Conservation (phyloP, 164 flowering plant genomes). For the Piper longum region DNA sequence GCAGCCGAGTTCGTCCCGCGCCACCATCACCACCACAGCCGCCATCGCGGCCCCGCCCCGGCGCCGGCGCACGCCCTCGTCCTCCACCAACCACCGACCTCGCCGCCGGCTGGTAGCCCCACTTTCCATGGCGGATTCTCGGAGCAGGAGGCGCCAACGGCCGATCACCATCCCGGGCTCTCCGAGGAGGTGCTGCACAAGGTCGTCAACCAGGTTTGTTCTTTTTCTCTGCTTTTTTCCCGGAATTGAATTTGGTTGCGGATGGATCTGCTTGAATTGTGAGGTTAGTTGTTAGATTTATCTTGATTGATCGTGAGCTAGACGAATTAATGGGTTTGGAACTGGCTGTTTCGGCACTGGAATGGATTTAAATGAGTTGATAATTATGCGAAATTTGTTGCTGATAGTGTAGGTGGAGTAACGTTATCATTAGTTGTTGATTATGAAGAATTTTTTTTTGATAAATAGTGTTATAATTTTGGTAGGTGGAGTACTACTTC, state of each 20-base stretch:
- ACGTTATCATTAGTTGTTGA: too few relatives aligned
- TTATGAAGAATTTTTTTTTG: too few relatives aligned
- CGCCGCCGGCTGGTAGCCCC: conserved; percentile 3
- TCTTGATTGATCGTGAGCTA: too few relatives aligned
- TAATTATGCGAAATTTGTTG: too few relatives aligned
- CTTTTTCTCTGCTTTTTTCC: background rate
- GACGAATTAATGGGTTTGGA: too few relatives aligned
- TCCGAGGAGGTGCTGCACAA: conserved; percentile 46
- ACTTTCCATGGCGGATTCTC: conserved; percentile 5
- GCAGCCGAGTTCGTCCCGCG: conserved; percentile 47
- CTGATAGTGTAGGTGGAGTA: too few relatives aligned
- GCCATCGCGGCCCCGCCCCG: conserved; percentile 6
- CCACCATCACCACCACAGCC: conserved; percentile 2
- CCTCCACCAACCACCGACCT: conserved; percentile 21
- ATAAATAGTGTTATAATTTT: background rate
- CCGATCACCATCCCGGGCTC: conserved; percentile 17
- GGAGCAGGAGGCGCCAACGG: conserved; percentile 12
- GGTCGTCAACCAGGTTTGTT: conserved; percentile 54
- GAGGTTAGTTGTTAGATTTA: background rate
- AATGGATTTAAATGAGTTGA: too few relatives aligned
- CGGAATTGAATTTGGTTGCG: background rate
- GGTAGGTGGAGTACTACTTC: conserved; percentile 93
- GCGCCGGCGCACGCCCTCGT: conserved; percentile 21
- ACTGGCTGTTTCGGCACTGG: too few relatives aligned
- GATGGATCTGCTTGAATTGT: background rate